Evolutionary conservation across 495 filamentous ascomycete genomes (phyloP).

Genomic region (Cercophora scortea): DNA sequence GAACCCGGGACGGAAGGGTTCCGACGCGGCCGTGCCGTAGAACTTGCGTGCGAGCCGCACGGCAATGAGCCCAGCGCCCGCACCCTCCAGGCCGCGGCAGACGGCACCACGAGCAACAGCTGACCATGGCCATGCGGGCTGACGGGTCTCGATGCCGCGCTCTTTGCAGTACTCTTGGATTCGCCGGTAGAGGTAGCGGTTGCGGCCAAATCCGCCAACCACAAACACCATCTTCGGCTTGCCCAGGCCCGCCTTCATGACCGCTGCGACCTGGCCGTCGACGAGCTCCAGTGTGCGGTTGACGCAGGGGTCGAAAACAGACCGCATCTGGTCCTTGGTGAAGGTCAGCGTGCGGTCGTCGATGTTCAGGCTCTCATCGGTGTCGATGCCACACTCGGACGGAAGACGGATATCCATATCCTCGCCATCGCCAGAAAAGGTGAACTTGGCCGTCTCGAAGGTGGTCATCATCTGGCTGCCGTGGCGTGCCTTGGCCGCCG

Average conservation of each 20-base stretch:
- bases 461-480: constrained; percentile 7
- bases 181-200: constrained; percentile 7
- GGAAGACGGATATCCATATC: constrained; percentile 5
- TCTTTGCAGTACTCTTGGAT: constrained; percentile 10
- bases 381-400: constrained; percentile 3
- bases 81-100: constrained; percentile 5
- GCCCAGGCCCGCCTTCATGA: constrained; percentile 9
- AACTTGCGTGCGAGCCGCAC: constrained; percentile 7
- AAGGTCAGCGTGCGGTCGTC: constrained; percentile 3
- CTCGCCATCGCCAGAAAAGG: constrained; percentile 7
- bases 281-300: constrained; percentile 24
- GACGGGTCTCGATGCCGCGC: constrained; percentile 6
- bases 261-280: constrained; percentile 23
- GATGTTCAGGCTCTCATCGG: constrained; percentile 6
- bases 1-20: not conserved
- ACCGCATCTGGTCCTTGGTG: constrained; percentile 16
- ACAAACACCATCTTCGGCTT: constrained; percentile 13
- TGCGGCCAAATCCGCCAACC: constrained; percentile 13
- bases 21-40: constrained; percentile 5
- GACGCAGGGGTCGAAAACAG: constrained; percentile 30
- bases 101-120: constrained; percentile 2
- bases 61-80: constrained; percentile 1
- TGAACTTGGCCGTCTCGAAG: constrained; percentile 6
- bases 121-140: constrained; percentile 4
- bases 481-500: not conserved